Conservation (phyloP, 148 eudicot species). For the Chenopodium album region DNA sequence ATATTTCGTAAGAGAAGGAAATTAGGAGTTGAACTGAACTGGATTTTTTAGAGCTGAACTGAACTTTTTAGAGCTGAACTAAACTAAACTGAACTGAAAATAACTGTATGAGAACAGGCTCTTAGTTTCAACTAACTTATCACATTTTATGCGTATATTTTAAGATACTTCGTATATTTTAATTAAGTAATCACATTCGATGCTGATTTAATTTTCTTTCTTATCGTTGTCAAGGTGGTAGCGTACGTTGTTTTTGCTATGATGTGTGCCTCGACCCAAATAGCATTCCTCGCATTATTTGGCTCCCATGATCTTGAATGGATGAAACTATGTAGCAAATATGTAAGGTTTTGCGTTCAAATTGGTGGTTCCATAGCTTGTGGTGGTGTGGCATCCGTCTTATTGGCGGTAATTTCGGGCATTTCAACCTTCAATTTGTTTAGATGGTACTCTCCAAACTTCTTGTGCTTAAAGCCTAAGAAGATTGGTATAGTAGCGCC, state of each 20-base stretch:
- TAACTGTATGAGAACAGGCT: too few species aligned
- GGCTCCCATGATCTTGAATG: slow-evolving; percentile 49
- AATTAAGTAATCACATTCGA: background rate
- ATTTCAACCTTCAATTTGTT: slow-evolving; percentile 57
- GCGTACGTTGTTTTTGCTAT: slow-evolving; percentile 54
- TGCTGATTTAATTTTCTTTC: background rate
- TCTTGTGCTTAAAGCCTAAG: slow-evolving; percentile 28
- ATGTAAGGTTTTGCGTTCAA: slow-evolving; percentile 56
- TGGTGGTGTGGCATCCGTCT: slow-evolving; percentile 35
- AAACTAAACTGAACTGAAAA: too few species aligned
- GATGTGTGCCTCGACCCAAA: slow-evolving; percentile 32
- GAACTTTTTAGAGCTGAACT: too few species aligned
- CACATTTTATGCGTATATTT: too few species aligned
- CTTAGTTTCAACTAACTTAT: too few species aligned
- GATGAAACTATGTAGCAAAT: slow-evolving; percentile 64
- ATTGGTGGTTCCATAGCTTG: slow-evolving; percentile 45
- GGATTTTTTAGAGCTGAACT: too few species aligned
- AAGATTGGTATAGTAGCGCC: background rate
- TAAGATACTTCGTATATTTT: too few species aligned
- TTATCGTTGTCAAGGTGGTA: slow-evolving; percentile 33
- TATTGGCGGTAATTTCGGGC: slow-evolving; percentile 40
- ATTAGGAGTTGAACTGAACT: too few species aligned
- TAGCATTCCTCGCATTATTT: slow-evolving; percentile 37
- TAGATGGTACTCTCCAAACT: slow-evolving; percentile 66
- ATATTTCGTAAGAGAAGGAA: too few species aligned